Evolutionary conservation across 2,329 filamentous ascomycete genomes (phyloP), one percentile per base, ranked within the genome.

Genomic region (Gnomoniopsis smithogilvyi): DNA sequence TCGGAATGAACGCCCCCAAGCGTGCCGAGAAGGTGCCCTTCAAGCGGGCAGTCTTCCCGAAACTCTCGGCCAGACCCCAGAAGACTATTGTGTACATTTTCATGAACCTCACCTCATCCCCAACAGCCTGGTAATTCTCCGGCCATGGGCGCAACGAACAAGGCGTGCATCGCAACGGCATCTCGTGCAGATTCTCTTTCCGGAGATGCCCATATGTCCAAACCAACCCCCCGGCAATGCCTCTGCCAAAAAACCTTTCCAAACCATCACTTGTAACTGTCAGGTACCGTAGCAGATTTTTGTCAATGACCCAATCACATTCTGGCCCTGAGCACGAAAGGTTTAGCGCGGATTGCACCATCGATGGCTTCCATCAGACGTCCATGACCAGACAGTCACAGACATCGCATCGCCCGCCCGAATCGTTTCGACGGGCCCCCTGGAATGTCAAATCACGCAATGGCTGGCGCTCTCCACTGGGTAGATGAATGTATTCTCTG

Each of bases 261-360:
- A 47, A 41, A 49, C 26, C 56, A 19, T 36, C 38, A n/a, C 36
- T 33, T 51, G 60, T 60, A 53, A 56, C 57, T 43, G 21, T 36
- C 49, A 60, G 53, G 60, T 57, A 62, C 57, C 57, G 46, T 60
- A 33, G 50, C 53, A 62, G 58, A 60, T 54, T 60, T 64, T 58
- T 53, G 48, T 46, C 15, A 19, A 43, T 30, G 14, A 43, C 36
- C 60, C 56, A 62, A 62, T 56, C 43, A 59, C 41, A 26, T 24
- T 21, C 54, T n/a, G 51, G 51, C 74, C 74, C 49, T 62, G 59
- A 74, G 77, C 74, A 75, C 75, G 76, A 78, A 76, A 76, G 77
- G 71, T 63, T 73, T 80, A 78, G 77, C 76, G 76, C 74, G 72
- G 77, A 80, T 80, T 78, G 79, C 77, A 78, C 79, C 77, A 79